Evolutionary conservation across 2,329 filamentous ascomycete genomes (phyloP).

Genomic region (Talaromyces sp.): DNA sequence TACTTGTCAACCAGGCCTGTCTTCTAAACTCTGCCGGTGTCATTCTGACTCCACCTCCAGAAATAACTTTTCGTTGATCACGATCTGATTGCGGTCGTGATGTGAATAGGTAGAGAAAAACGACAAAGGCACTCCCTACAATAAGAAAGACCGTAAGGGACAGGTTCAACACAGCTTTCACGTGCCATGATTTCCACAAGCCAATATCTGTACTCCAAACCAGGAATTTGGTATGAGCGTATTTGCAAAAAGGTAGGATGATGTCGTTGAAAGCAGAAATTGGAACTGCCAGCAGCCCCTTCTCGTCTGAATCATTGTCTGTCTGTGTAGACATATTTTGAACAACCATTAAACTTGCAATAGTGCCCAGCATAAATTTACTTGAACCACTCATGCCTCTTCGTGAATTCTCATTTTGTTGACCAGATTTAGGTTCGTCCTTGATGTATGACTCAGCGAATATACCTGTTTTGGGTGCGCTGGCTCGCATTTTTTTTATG

Average conservation of each 20-base stretch:
- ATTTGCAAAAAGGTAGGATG: conserved; percentile 17
- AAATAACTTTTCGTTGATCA: conserved; percentile 30
- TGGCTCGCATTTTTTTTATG: conserved; percentile 37
- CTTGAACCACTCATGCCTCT: conserved; percentile 49
- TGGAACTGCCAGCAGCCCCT: conserved; percentile 62
- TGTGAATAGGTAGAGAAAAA: conserved; percentile 52
- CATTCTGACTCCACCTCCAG: conserved; percentile 28
- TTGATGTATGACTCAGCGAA: conserved; percentile 37
- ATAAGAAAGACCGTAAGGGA: conserved; percentile 48
- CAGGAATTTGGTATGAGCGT: conserved; percentile 16
- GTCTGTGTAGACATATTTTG: conserved; percentile 70
- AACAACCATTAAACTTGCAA: conserved; percentile 86
- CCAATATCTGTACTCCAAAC: conserved; percentile 14
- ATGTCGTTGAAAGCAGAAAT: conserved; percentile 48
- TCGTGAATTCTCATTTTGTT: conserved; percentile 35
- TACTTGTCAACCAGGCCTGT: conserved; percentile 86
- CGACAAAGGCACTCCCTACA: conserved; percentile 50
- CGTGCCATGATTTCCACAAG: conserved; percentile 33
- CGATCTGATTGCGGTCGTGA: conserved; percentile 52
- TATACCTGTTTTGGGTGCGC: conserved; percentile 24
- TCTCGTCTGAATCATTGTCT: conserved; percentile 55
- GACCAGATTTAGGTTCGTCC: conserved; percentile 17
- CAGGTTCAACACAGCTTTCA: conserved; percentile 35
- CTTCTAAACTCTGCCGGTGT: conserved; percentile 78
- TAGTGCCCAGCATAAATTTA: conserved; percentile 87